Base-by-base conservation (phyloP, 345 rosid species). In the Camelina sativa region DNA sequence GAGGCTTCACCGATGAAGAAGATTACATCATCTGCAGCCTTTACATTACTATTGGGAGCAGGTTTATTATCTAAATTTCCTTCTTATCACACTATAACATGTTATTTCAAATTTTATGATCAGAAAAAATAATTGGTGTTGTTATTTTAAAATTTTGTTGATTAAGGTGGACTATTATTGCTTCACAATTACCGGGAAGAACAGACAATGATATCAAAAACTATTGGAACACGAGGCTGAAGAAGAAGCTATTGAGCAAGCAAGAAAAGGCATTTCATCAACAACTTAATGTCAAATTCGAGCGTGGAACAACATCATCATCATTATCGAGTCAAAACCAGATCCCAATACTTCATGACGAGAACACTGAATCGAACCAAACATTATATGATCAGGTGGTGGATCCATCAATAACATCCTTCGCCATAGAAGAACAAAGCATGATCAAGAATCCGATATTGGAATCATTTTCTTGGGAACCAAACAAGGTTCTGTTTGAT, bases 1-100 rank as follows among this genome's bases (percentile, higher is more conserved):
- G 94, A 56, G 88, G 85, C 17, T 89, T 89, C 79, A 82, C 91
- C 6, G 87, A 87, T 48, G 90, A 89, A 74, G 94, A 89, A 80
- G 91, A 87, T 67, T 74, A 78, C 77, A 69, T 85, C 58, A 89
- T 89, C 16, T 85, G 85, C 70, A 82, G 78, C 67, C 90, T 89
- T 64, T 83, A 85, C 64, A 81, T 78, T 47, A 83, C 82, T 64
- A 83, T 89, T 64, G 80, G 80, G 41, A 65, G 76, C 80, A 77
- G 80, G 80, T 77, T 63, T 38, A 20, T 8, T 16, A 44, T 32
- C 5, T 64, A 19, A 11, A 17, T 61, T 11, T 37, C 30, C 30
- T 28, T 28, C 56, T 20, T 22, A 19, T 44, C 11, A 12, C 15
- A 12, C 15, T 61, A 48, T 12, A 32, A 10, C 0, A 32, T 40